Evolutionary conservation across 495 filamentous ascomycete species (phyloP).

Genomic region (Filosporella fistucella): DNA sequence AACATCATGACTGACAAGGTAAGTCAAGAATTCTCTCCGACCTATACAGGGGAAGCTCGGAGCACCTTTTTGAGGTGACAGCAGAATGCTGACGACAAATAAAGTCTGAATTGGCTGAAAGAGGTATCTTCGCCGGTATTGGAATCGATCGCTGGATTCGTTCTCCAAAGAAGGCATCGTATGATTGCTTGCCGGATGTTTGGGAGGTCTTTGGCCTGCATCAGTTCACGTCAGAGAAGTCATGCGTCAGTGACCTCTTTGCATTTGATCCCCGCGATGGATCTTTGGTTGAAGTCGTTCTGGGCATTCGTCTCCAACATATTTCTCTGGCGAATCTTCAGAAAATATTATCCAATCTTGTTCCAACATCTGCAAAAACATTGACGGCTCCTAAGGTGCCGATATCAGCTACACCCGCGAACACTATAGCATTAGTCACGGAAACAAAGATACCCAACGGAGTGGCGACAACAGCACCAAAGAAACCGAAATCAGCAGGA

Average conservation of each 20-base stretch:
- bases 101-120: too few species aligned
- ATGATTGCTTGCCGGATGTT: constrained; percentile 21
- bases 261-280: constrained; percentile 40
- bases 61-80: too few species aligned
- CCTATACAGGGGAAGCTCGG: too few species aligned
- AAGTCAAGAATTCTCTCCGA: constrained; percentile 39
- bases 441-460: too few species aligned
- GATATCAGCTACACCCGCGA: constrained; percentile 14
- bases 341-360: constrained; percentile 25
- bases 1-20: constrained; percentile 44
- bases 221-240: constrained; percentile 26
- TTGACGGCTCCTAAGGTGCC: constrained; percentile 21
- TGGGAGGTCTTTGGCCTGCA: constrained; percentile 44
- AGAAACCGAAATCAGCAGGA: constrained; percentile 11
- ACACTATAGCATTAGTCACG: too few species aligned
- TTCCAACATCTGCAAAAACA: constrained; percentile 16
- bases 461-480: too few species aligned
- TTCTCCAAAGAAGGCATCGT: constrained; percentile 29
- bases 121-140: too few species aligned
- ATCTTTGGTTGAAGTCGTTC: constrained; percentile 38
- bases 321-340: constrained; percentile 38
- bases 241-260: constrained; percentile 45
- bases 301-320: constrained; percentile 42
- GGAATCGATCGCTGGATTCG: constrained; percentile 43
- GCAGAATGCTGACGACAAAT: too few species aligned